Percentiles rank a stretch among this genome's conserved stretches.
Evolutionary conservation across 805 yeast species (phyloP).

Genomic region (Metschnikowia hibisci): DNA sequence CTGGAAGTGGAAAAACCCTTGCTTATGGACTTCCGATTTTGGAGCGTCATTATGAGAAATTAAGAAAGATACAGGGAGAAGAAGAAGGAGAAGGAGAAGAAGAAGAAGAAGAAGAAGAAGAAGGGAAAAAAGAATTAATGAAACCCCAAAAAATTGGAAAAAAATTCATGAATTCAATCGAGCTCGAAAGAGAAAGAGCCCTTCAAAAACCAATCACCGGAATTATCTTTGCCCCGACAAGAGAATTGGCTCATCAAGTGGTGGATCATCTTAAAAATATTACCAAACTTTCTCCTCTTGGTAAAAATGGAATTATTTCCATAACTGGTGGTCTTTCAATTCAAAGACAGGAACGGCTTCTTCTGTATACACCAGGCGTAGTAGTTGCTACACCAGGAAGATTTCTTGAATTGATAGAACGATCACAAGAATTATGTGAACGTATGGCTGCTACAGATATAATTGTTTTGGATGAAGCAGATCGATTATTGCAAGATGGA

Average conservation of each 20-base stretch:
- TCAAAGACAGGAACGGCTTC: constrained; percentile 83
- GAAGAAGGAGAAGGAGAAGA: constrained; percentile 12
- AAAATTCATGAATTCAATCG: background rate
- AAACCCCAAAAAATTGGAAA: too few species aligned
- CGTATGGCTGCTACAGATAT: constrained; percentile 46
- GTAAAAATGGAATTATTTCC: constrained; percentile 59
- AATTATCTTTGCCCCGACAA: constrained; percentile 86
- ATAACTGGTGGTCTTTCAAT: constrained; percentile 94
- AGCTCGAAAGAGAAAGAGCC: too few species aligned
- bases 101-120: constrained; percentile 10
- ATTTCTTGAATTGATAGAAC: constrained; percentile 74
- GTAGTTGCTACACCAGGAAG: constrained; percentile 96
- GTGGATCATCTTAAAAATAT: constrained; percentile 66
- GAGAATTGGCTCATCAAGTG: constrained; percentile 95
- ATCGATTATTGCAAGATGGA: constrained; percentile 89
- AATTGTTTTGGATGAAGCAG: constrained; percentile 90
- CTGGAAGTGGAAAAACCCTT: constrained; percentile 96
- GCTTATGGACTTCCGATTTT: constrained; percentile 93
- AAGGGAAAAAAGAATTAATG: background rate
- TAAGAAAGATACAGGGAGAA: constrained; percentile 12
- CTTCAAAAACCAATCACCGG: constrained; percentile 39
- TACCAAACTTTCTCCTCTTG: constrained; percentile 49
- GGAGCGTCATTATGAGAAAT: constrained; percentile 47
- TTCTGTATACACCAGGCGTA: constrained; percentile 70
- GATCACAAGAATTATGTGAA: constrained; percentile 43